Evolutionary conservation across 2,329 filamentous ascomycete genomes (phyloP).

Genomic region (Alternaria brassicicola): DNA sequence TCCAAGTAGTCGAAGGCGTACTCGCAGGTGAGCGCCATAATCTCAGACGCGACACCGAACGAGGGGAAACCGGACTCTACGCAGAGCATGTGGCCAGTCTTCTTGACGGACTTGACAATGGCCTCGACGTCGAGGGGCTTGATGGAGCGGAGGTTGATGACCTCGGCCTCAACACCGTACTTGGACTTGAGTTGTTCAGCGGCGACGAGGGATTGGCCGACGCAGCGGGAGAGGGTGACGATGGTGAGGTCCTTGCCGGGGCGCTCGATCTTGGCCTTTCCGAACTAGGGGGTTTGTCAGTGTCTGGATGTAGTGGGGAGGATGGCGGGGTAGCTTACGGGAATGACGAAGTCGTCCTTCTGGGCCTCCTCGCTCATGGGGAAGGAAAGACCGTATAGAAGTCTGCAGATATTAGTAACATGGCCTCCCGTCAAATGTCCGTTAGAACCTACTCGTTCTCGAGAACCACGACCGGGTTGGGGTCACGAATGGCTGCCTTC

Average conservation of each 20-base stretch:
- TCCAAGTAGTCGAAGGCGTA: constrained; percentile 98
- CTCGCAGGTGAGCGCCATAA: constrained; percentile 93
- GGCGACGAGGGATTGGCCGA: constrained; percentile 86
- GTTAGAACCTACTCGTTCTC: constrained; percentile 56
- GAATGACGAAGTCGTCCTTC: constrained; percentile 94
- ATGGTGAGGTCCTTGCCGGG: constrained; percentile 95
- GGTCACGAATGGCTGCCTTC: constrained; percentile 97
- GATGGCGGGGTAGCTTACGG: constrained; percentile 53
- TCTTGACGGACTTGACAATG: constrained; percentile 97
- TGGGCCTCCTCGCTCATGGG: constrained; percentile 97
- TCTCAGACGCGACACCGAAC: constrained; percentile 90
- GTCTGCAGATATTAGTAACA: constrained; percentile 52
- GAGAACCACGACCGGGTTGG: constrained; percentile 85
- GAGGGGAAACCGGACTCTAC: constrained; percentile 97
- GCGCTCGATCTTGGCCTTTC: constrained; percentile 99
- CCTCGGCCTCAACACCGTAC: constrained; percentile 93
- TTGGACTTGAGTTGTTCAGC: constrained; percentile 94
- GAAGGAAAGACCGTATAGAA: constrained; percentile 91
- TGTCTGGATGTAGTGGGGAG: neutral
- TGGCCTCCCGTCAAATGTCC: neutral
- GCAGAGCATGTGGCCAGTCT: constrained; percentile 88
- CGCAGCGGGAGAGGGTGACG: constrained; percentile 91
- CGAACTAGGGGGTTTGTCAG: constrained; percentile 62
- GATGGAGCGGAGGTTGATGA: constrained; percentile 96
- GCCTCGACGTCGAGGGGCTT: constrained; percentile 96